These are phyloP conservation scores for Cystobasidium pallidum DNA, from an alignment of 1,284 basidiomycete genomes.

Conservation along the genomic window DNA sequence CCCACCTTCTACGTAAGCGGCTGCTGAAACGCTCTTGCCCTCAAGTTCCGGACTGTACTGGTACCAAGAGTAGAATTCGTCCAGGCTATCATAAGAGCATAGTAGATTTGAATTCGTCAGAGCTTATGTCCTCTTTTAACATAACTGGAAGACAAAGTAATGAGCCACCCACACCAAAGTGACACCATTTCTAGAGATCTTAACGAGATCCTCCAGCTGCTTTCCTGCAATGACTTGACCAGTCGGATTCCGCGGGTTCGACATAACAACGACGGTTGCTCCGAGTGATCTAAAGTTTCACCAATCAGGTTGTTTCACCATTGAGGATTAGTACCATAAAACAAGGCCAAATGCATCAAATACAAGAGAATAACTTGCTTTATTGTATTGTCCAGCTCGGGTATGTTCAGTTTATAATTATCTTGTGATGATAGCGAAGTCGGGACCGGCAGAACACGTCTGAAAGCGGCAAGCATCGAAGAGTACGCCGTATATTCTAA, in stretches of 20 bases:
- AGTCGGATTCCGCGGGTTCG: constrained; percentile 89
- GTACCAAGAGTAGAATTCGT: constrained; percentile 87
- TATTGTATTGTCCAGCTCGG: constrained; percentile 58
- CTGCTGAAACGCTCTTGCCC: constrained; percentile 79
- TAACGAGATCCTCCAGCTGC: constrained; percentile 77
- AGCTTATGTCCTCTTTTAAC: no score
- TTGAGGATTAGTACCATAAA: constrained; percentile 7
- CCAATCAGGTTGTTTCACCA: no score
- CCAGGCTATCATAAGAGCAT: no score
- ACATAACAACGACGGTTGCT: constrained; percentile 80
- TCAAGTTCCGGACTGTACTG: constrained; percentile 78
- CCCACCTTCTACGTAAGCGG: constrained; percentile 70
- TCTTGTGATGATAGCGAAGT: constrained; percentile 63
- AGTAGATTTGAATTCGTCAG: no score
- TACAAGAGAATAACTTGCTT: no score
- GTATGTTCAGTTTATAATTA: constrained; percentile 72
- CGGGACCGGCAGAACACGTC: constrained; percentile 83
- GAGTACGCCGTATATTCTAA: constrained; percentile 76
- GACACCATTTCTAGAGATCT: constrained; percentile 67
- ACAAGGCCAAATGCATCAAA: no score
- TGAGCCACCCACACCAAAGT: constrained; percentile 65
- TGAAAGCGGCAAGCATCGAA: constrained; percentile 82
- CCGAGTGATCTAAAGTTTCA: constrained; percentile 71
- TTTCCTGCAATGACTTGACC: constrained; percentile 75
- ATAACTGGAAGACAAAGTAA: no score